A percentile compares a stretch with the other conserved stretches of the same genome.
Evolutionary conservation across 371 early-diverging fungal genomes (phyloP).

Genomic region (Encephalitozoon romaleae): DNA sequence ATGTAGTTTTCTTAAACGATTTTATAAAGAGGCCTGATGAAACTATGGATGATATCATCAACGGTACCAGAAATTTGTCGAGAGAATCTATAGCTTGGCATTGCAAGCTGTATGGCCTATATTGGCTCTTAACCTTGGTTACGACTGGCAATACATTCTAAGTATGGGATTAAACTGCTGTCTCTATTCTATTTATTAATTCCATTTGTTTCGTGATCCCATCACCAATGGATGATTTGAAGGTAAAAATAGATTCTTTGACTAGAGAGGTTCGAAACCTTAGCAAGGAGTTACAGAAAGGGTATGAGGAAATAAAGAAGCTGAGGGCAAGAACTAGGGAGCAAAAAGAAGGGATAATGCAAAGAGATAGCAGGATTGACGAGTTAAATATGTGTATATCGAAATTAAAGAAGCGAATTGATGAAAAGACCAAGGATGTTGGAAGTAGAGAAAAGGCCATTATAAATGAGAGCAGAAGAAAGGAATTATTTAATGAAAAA

Average conservation of each 20-base stretch:
- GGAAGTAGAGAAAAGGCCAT: background rate
- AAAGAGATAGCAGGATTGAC: background rate
- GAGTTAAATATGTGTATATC: background rate
- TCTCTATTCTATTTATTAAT: background rate
- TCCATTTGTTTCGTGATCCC: background rate
- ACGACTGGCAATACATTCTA: background rate
- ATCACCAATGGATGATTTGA: background rate
- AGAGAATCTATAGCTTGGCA: background rate
- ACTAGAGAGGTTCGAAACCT: background rate
- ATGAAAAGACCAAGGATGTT: background rate
- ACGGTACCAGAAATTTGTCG: background rate
- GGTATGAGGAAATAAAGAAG: background rate
- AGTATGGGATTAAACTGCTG: background rate
- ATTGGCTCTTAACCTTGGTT: background rate
- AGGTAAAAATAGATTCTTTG: background rate
- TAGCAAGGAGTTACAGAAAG: background rate
- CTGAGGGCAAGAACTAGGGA: background rate
- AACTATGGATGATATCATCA: background rate
- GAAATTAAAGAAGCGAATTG: background rate
- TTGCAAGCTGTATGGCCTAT: background rate
- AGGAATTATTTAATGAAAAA: background rate
- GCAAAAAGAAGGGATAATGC: background rate
- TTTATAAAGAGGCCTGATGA: background rate
- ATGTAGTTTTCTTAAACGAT: background rate
- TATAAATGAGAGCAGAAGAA: background rate